A percentile compares a stretch with the other conserved stretches of the same genome.
Conservation (phyloP, 768 basidiomycete genomes). For the Daedalea quercina region DNA sequence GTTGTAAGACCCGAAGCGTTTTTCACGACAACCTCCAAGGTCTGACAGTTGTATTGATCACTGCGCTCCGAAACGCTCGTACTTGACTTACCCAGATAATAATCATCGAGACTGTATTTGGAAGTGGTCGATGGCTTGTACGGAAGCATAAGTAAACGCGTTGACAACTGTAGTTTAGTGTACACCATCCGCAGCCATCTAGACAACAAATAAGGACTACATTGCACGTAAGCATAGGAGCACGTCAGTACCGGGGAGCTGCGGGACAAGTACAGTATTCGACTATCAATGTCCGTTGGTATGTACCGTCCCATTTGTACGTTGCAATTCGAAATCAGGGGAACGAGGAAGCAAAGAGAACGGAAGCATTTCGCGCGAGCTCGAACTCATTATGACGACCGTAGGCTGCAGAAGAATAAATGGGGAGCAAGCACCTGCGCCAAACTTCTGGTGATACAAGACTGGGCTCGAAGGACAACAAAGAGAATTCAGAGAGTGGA, state of each 20-base stretch:
- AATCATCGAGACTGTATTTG: too few relatives aligned
- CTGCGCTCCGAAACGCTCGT: too few relatives aligned
- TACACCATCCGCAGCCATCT: too few relatives aligned
- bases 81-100: too few relatives aligned
- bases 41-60: too few relatives aligned
- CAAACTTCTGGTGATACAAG: constrained; percentile 14
- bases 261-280: constrained; percentile 20
- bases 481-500: not conserved
- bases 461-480: not conserved
- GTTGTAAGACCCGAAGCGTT: too few relatives aligned
- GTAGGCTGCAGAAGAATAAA: constrained; percentile 10
- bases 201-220: not conserved
- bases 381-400: constrained; percentile 13
- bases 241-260: constrained; percentile 15
- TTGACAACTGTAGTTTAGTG: too few relatives aligned
- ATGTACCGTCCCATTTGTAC: constrained; percentile 14
- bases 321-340: constrained; percentile 1
- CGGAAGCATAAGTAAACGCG: too few relatives aligned
- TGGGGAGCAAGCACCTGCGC: constrained; percentile 8
- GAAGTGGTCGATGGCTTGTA: too few relatives aligned
- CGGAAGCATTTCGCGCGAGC: not conserved
- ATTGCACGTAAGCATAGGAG: constrained; percentile 12
- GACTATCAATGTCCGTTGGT: constrained; percentile 18
- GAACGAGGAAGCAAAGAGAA: not conserved
- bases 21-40: too few relatives aligned